These are phyloP conservation scores for Furcasterigmium furcatum DNA, from an alignment of 2,329 filamentous ascomycete genomes.

Conservation along the genomic window DNA sequence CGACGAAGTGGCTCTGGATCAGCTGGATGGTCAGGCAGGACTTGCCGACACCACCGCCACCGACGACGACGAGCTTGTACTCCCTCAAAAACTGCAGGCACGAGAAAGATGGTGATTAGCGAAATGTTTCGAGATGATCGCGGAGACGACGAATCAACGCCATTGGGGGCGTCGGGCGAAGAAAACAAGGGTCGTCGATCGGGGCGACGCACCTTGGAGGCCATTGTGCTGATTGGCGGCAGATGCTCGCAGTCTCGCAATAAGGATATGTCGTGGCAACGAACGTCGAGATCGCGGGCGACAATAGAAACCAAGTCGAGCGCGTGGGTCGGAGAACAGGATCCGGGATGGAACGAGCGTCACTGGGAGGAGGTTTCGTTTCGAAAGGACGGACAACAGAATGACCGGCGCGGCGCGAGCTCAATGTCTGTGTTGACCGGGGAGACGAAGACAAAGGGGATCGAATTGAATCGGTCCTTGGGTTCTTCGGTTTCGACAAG, in stretches of 20 bases:
- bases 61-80: slow-evolving; percentile 96
- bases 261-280: no score
- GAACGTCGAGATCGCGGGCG: slow-evolving; percentile 3
- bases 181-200: neutral
- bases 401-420: no score
- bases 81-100: slow-evolving; percentile 71
- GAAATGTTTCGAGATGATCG: neutral
- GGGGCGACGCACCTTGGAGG: slow-evolving; percentile 30
- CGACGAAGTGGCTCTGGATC: slow-evolving; percentile 95
- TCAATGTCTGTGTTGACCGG: no score
- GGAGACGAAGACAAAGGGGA: no score
- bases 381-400: neutral
- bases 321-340: slow-evolving; percentile 1
- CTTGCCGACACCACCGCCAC: slow-evolving; percentile 97
- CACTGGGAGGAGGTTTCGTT: no score
- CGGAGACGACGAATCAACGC: neutral
- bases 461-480: neutral
- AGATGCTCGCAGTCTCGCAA: neutral
- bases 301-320: slow-evolving; percentile 1
- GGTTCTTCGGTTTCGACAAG: neutral
- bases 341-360: neutral
- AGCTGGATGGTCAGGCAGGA: slow-evolving; percentile 98
- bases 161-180: neutral
- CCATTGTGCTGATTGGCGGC: slow-evolving; percentile 25
- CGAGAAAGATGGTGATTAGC: slow-evolving; percentile 11